A percentile compares a stretch with the other conserved stretches of the same genome.
phyloP scores from a whole-genome alignment of 2,329 filamentous ascomycete species.

The Aspergillus ochraceus region DNA sequence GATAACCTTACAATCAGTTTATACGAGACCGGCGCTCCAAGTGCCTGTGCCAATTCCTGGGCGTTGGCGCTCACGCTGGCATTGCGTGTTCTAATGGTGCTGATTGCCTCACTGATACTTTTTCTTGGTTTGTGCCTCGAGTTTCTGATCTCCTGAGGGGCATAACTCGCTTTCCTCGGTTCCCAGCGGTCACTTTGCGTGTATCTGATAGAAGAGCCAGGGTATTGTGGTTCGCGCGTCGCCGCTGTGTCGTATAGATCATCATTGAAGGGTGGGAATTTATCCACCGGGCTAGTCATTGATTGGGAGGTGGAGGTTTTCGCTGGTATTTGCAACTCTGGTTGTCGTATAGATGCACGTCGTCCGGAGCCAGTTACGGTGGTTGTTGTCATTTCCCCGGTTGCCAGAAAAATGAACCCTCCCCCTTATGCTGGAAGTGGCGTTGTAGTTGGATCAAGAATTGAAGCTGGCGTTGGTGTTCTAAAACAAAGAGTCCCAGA shows the following conservation, averaged over 20 bases:
- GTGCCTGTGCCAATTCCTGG: constrained; percentile 86
- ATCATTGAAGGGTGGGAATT: constrained; percentile 46
- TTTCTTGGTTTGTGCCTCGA: constrained; percentile 70
- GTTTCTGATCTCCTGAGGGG: constrained; percentile 44
- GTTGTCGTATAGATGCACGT: constrained; percentile 39
- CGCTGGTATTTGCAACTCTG: constrained; percentile 33
- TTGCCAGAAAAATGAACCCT: neutral
- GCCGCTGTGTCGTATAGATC: constrained; percentile 33
- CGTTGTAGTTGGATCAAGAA: neutral
- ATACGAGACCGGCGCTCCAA: constrained; percentile 85
- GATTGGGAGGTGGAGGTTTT: constrained; percentile 30
- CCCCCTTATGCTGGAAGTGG: neutral
- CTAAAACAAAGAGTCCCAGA: too few relatives aligned
- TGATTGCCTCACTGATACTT: constrained; percentile 85
- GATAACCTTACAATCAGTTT: constrained; percentile 71
- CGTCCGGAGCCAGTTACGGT: constrained; percentile 41
- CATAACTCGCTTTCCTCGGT: constrained; percentile 55
- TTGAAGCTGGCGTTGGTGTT: neutral
- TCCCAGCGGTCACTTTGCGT: constrained; percentile 59
- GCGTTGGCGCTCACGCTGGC: constrained; percentile 90
- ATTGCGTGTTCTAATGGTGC: constrained; percentile 74
- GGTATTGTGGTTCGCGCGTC: constrained; percentile 22
- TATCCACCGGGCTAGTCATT: constrained; percentile 39
- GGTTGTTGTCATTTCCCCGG: constrained; percentile 39
- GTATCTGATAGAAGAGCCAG: constrained; percentile 31